phyloP scores from a whole-genome alignment of 148 eudicot genomes.

The Rhododendron williamsianum region DNA sequence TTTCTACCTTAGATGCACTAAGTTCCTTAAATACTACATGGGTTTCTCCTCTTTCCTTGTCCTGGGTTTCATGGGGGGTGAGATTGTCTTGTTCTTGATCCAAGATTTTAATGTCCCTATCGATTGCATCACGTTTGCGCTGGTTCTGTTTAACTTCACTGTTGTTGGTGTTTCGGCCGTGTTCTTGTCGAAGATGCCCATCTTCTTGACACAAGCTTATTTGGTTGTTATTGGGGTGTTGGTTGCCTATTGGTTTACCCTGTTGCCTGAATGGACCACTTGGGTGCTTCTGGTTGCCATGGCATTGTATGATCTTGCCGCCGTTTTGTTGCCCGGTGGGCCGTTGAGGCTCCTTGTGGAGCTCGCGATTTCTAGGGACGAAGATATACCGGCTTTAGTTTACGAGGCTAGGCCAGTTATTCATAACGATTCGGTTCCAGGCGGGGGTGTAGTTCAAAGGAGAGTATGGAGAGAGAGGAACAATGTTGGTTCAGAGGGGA shows the following conservation, averaged over 20 bases:
- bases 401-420: conserved; percentile 89
- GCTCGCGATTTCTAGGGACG: conserved; percentile 87
- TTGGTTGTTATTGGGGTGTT: conserved; percentile 82
- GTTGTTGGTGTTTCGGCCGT: conserved; percentile 83
- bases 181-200: conserved; percentile 64
- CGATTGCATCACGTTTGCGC: conserved; percentile 53
- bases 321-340: conserved; percentile 88
- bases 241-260: conserved; percentile 94
- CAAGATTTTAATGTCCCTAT: conserved; percentile 37
- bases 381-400: conserved; percentile 92
- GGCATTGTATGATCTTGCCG: conserved; percentile 89
- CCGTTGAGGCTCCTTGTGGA: conserved; percentile 87
- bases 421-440: conserved; percentile 22
- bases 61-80: conserved; percentile 82
- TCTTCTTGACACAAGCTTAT: conserved; percentile 67
- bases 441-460: conserved; percentile 31
- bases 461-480: conserved; percentile 58
- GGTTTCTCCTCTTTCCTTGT: conserved; percentile 82
- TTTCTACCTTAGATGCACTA: conserved; percentile 75
- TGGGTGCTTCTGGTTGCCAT: conserved; percentile 91
- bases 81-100: conserved; percentile 45
- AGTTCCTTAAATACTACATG: conserved; percentile 86
- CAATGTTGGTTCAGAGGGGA: conserved; percentile 16
- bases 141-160: conserved; percentile 64
- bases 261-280: conserved; percentile 97